Evolutionary conservation across 2,329 filamentous ascomycete species (phyloP), one percentile per base, ranked within the genome.

Genomic region (Ramularia collo-cygni): DNA sequence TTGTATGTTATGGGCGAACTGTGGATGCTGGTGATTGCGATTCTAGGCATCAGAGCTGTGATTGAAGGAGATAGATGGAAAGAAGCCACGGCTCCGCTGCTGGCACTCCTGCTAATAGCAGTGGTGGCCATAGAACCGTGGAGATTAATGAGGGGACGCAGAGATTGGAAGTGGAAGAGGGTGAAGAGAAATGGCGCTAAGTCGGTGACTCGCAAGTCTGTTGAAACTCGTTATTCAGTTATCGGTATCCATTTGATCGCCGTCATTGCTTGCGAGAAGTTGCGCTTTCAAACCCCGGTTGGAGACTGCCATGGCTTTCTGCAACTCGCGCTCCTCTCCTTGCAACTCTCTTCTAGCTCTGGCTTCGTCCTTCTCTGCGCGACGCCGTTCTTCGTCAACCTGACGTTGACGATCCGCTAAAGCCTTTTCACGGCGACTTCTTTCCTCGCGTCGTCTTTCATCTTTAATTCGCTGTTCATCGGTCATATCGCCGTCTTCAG

Each of bases 401-500:
- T 50, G 36, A n/a, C 47, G 43, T 31, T 48, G 44, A 14, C 50
- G 47, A 32, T 50, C 47, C 3, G 50, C 51, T 36, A 52, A 33
- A 3, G 47, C 49, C 26, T 50, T 40, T 27, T 48, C 44, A n/a
- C 48, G 47, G 16, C 49, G 42, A 16, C 37, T 43, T 15, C 45
- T 29, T 16, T 55, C 50, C 4, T 54, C 46, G 8, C 41, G 47
- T 31, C 51, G 49, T 36, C 43, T 51, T 12, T 50, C 52, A 14
- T 47, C 46, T 12, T 49, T 64, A 65, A 17, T 64, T 17, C 37
- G 46, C 63, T 35, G 70, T 70, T 44, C 77, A 74, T 42, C 75
- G 67, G 21, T 74, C 72, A 43, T 76, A 72, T 35, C 67, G 37
- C 56, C 57, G 1, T 57, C 55, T 13, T 55, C 57, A 32, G 47